Conservation (phyloP, 352 stramenopile genomes). For the Phytophthora quininea region DNA sequence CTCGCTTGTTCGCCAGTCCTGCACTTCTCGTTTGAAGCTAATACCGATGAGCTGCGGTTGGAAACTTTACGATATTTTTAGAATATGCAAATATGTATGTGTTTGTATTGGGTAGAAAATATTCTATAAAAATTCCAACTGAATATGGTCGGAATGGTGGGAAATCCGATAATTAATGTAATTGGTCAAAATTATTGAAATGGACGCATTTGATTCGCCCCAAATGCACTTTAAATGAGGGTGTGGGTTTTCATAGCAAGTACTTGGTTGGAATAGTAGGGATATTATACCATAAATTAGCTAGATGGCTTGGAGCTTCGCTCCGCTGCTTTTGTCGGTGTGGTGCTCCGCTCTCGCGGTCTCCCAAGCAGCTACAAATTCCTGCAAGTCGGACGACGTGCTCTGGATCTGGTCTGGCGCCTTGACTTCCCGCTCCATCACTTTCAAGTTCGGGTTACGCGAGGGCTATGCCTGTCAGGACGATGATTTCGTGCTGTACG, state of each 20-base stretch:
- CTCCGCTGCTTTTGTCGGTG: too few relatives aligned
- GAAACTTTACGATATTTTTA: not conserved
- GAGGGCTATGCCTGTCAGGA: conserved; percentile 53
- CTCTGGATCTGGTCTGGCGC: conserved; percentile 80
- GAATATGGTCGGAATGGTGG: conserved; percentile 5
- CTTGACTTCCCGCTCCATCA: conserved; percentile 65
- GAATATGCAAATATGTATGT: not conserved
- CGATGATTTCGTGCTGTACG: conserved; percentile 62
- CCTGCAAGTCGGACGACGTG: conserved; percentile 53
- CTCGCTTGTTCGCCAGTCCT: not conserved
- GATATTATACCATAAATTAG: conserved; percentile 1
- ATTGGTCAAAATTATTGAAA: conserved; percentile 9
- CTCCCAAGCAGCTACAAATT: too few relatives aligned
- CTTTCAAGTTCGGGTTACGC: conserved; percentile 75
- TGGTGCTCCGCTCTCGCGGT: too few relatives aligned
- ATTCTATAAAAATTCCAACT: conserved; percentile 6
- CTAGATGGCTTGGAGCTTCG: too few relatives aligned
- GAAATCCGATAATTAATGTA: not conserved
- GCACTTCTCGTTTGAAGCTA: not conserved
- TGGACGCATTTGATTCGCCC: not conserved
- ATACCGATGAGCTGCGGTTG: not conserved
- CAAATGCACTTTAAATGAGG: not conserved
- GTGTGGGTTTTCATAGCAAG: not conserved
- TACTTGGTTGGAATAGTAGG: not conserved
- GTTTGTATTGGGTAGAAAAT: not conserved